phyloP scores from a whole-genome alignment of 768 basidiomycete species.

The Lentinula lateritia region DNA sequence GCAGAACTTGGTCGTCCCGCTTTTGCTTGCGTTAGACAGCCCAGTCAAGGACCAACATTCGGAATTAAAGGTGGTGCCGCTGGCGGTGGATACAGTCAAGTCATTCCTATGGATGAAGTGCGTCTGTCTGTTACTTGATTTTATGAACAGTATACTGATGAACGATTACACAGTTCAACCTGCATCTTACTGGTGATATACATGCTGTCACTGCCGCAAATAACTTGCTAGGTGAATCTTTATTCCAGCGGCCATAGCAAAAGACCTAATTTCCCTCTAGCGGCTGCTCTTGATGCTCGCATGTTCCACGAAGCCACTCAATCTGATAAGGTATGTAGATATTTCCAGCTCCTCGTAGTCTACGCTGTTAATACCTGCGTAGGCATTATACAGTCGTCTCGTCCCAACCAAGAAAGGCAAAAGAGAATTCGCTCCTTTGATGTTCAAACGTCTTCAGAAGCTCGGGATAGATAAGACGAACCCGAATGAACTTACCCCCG shows the following conservation, averaged over 20 bases:
- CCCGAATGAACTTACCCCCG: slow-evolving; percentile 87
- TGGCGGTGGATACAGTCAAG: slow-evolving; percentile 96
- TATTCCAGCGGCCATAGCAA: not conserved
- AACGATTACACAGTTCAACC: slow-evolving; percentile 63
- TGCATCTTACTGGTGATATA: slow-evolving; percentile 95
- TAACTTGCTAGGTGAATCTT: slow-evolving; percentile 74
- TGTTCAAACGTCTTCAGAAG: slow-evolving; percentile 93
- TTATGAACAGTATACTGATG: not conserved
- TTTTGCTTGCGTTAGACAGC: slow-evolving; percentile 96
- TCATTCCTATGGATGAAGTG: slow-evolving; percentile 92
- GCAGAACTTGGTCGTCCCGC: slow-evolving; percentile 90
- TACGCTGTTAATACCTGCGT: not conserved
- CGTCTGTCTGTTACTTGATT: not conserved
- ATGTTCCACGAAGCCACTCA: slow-evolving; percentile 98
- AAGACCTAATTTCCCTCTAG: slow-evolving; percentile 29
- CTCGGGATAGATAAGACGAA: slow-evolving; percentile 93
- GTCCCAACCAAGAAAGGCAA: slow-evolving; percentile 92
- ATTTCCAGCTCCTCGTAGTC: not conserved
- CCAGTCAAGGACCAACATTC: slow-evolving; percentile 97
- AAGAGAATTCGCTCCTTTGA: slow-evolving; percentile 91
- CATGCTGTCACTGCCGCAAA: slow-evolving; percentile 97
- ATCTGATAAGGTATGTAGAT: slow-evolving; percentile 67
- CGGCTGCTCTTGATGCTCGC: slow-evolving; percentile 93
- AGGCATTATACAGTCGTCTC: slow-evolving; percentile 85
- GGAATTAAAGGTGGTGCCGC: slow-evolving; percentile 99